These are phyloP conservation scores for Russula sp. DNA, from an alignment of 768 basidiomycete species.

Conservation along the genomic window DNA sequence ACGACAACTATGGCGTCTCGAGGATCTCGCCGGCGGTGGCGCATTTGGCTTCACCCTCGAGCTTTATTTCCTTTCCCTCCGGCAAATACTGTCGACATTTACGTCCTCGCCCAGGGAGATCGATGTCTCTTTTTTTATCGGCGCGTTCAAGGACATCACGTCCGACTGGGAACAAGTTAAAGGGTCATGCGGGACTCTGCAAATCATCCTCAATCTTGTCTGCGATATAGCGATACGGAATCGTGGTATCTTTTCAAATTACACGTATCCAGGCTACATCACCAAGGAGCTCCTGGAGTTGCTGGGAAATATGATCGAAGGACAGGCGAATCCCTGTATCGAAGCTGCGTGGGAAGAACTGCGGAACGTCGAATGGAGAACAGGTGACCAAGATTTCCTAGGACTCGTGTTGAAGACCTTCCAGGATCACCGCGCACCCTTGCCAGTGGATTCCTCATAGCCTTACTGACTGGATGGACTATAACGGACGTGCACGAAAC, in stretches of 20 bases:
- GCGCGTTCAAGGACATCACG: slow-evolving; percentile 12
- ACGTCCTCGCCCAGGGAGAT: not conserved
- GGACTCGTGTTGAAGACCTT: not conserved
- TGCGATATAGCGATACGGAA: not conserved
- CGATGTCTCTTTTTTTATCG: not conserved
- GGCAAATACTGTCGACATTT: not conserved
- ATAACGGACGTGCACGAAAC: not conserved
- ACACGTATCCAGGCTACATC: not conserved
- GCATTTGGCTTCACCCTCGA: slow-evolving; percentile 11
- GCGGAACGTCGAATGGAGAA: not conserved
- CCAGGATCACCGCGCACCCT: not conserved
- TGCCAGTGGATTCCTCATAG: not conserved
- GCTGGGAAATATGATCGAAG: slow-evolving; percentile 1
- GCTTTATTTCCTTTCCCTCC: slow-evolving; percentile 10
- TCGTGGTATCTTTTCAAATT: slow-evolving; percentile 5
- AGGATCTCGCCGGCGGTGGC: not conserved
- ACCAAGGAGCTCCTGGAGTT: slow-evolving; percentile 11
- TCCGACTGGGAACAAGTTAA: slow-evolving; percentile 6
- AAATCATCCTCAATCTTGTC: slow-evolving; percentile 4
- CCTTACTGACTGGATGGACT: not conserved
- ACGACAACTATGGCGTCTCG: slow-evolving; percentile 15
- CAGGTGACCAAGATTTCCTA: not conserved
- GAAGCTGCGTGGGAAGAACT: not conserved
- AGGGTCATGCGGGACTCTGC: not conserved
- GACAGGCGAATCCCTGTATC: not conserved